Conservation (phyloP, 805 yeast species). For the Candida ascalaphidarum region DNA sequence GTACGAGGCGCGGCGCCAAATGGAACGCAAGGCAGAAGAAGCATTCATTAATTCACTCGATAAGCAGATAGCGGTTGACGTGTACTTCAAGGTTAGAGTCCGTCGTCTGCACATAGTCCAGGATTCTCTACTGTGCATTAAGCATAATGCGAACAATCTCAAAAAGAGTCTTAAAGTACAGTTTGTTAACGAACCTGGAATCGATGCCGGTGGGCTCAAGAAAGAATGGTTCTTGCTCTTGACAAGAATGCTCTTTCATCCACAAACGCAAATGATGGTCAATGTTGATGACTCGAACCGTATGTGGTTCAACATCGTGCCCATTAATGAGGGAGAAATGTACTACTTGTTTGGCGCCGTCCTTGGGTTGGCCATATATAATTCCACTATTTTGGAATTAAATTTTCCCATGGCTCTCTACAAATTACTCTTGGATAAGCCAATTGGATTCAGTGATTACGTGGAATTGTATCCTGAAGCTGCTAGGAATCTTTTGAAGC, state of each 20-base stretch:
- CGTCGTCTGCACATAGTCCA: constrained; percentile 58
- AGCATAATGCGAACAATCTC: constrained; percentile 48
- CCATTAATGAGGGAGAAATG: constrained; percentile 38
- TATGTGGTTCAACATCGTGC: constrained; percentile 64
- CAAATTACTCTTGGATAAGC: constrained; percentile 57
- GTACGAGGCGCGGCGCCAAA: constrained; percentile 68
- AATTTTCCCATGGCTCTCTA: constrained; percentile 70
- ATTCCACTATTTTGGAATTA: constrained; percentile 78
- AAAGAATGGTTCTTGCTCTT: constrained; percentile 89
- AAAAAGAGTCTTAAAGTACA: constrained; percentile 72
- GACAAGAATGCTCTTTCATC: constrained; percentile 61
- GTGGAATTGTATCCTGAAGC: constrained; percentile 61
- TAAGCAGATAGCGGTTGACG: constrained; percentile 51
- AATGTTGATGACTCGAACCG: constrained; percentile 60
- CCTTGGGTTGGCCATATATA: constrained; percentile 84
- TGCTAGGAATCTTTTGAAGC: constrained; percentile 26
- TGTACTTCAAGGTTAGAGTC: constrained; percentile 60
- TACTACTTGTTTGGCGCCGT: constrained; percentile 80
- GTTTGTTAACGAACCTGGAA: constrained; percentile 82
- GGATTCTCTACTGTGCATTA: constrained; percentile 66
- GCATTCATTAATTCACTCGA: constrained; percentile 75
- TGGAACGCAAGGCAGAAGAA: constrained; percentile 85
- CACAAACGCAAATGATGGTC: constrained; percentile 57
- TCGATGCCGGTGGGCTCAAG: constrained; percentile 91
- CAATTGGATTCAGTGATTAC: constrained; percentile 56